These are phyloP conservation scores for Endocalyx cinctus DNA, from an alignment of 2,329 filamentous ascomycete genomes.

Conservation along the genomic window DNA sequence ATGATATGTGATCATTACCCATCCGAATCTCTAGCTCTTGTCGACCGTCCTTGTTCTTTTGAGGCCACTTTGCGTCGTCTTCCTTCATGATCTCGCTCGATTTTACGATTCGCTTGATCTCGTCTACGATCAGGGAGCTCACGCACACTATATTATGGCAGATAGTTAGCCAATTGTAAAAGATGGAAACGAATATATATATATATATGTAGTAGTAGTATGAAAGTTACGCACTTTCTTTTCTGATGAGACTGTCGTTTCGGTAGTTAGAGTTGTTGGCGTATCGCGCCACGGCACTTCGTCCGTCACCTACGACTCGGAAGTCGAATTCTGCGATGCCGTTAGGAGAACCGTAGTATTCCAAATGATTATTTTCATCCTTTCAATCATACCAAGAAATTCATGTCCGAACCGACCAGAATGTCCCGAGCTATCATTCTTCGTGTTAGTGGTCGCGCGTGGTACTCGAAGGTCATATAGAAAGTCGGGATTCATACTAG, in stretches of 20 bases:
- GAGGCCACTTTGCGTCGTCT: slow-evolving; percentile 97
- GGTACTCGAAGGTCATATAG: background rate
- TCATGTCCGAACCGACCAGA: slow-evolving; percentile 97
- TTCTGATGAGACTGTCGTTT: slow-evolving; percentile 96
- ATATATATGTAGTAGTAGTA: background rate
- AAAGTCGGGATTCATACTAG: slow-evolving; percentile 63
- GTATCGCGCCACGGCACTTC: slow-evolving; percentile 90
- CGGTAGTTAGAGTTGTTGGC: slow-evolving; percentile 99
- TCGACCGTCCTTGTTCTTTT: slow-evolving; percentile 97
- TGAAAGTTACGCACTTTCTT: slow-evolving; percentile 75
- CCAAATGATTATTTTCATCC: too few species aligned
- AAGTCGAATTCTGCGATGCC: slow-evolving; percentile 82
- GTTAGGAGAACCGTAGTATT: background rate
- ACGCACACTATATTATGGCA: slow-evolving; percentile 71
- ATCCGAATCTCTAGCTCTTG: slow-evolving; percentile 94
- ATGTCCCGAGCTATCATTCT: slow-evolving; percentile 95
- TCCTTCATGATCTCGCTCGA: slow-evolving; percentile 97
- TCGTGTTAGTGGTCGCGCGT: slow-evolving; percentile 9
- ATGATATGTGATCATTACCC: slow-evolving; percentile 94
- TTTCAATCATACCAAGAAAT: slow-evolving; percentile 90
- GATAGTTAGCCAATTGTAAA: background rate
- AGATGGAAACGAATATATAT: slow-evolving; percentile 5
- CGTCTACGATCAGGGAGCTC: slow-evolving; percentile 81
- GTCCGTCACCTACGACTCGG: slow-evolving; percentile 83
- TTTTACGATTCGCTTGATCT: slow-evolving; percentile 97